Conservation (phyloP, 768 basidiomycete genomes). For the Neoboletus brunneissimus region DNA sequence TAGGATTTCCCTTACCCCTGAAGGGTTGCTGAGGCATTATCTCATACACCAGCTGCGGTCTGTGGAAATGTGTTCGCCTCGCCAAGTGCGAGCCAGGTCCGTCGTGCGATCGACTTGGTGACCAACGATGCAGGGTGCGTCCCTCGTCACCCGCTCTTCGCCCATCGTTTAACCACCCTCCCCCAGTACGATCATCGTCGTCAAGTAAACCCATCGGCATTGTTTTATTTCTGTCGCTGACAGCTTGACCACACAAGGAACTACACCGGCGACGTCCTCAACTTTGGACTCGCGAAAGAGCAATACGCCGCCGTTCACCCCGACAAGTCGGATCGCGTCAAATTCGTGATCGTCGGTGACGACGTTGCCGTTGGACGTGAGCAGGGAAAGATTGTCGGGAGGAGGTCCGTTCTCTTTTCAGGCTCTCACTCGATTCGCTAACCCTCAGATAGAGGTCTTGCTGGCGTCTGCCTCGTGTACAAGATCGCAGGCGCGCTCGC, state of each 20-base stretch:
- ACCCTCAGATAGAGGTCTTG: conserved; percentile 59
- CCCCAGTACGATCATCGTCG: conserved; percentile 71
- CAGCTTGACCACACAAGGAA: conserved; percentile 46
- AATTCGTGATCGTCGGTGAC: conserved; percentile 82
- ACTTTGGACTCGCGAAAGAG: conserved; percentile 88
- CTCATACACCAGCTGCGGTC: conserved; percentile 56
- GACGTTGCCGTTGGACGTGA: conserved; percentile 84
- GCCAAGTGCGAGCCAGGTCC: conserved; percentile 83
- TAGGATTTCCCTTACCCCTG: conserved; percentile 21
- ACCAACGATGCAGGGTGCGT: conserved; percentile 68
- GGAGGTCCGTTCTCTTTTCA: conserved; percentile 42
- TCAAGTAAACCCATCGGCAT: conserved; percentile 51
- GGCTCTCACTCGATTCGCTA: neutral
- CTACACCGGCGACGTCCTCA: conserved; percentile 88
- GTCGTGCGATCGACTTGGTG: conserved; percentile 73
- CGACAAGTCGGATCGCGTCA: conserved; percentile 61
- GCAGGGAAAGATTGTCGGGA: conserved; percentile 81
- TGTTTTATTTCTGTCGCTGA: conserved; percentile 6
- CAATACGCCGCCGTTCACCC: conserved; percentile 72
- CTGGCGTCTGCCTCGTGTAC: conserved; percentile 81
- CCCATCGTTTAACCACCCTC: neutral
- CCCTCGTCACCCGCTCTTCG: neutral
- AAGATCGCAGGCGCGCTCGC: conserved; percentile 89
- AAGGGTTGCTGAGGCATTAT: neutral
- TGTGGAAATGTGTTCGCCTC: conserved; percentile 90